Conservation (phyloP, 1,284 basidiomycete genomes). For the Malassezia slooffiae region DNA sequence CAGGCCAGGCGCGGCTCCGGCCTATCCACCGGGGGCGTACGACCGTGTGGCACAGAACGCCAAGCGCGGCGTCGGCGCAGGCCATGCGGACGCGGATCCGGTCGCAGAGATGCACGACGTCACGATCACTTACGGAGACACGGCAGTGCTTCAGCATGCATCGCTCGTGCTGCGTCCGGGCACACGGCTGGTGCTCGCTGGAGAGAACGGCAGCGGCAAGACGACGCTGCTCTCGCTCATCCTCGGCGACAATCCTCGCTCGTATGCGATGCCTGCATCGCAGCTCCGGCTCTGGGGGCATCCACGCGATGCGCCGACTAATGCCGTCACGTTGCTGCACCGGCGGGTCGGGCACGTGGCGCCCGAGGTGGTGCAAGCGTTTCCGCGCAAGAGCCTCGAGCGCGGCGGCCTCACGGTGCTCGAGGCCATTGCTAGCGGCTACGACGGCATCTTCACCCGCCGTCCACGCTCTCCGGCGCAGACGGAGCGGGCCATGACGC, state of each 20-base stretch:
- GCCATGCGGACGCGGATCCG: conserved; percentile 26
- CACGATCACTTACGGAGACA: conserved; percentile 60
- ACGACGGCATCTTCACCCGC: conserved; percentile 31
- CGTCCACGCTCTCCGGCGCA: conserved; percentile 14
- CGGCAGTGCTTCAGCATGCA: conserved; percentile 51
- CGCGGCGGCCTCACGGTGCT: conserved; percentile 31
- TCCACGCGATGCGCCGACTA: conserved; percentile 28
- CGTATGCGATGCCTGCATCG: conserved; percentile 55
- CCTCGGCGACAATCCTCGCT: conserved; percentile 87
- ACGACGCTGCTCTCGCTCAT: conserved; percentile 84
- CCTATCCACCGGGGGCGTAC: conserved; percentile 14
- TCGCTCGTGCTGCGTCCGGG: conserved; percentile 22
- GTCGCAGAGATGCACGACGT: conserved; percentile 59
- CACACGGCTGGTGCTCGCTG: conserved; percentile 44
- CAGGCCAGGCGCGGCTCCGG: not conserved
- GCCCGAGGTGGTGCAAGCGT: conserved; percentile 81
- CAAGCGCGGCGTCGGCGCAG: conserved; percentile 11
- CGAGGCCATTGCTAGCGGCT: conserved; percentile 34
- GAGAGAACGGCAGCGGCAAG: conserved; percentile 61
- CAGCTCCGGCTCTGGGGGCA: conserved; percentile 27
- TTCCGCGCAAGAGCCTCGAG: conserved; percentile 52
- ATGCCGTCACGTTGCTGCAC: conserved; percentile 28
- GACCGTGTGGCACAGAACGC: conserved; percentile 9
- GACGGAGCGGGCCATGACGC: conserved; percentile 12
- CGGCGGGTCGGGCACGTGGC: conserved; percentile 58